Percentiles rank a stretch among this genome's conserved stretches.
These are phyloP conservation scores for Cyclaneusma minus DNA, from an alignment of 2,329 filamentous ascomycete genomes.

Conservation along the genomic window DNA sequence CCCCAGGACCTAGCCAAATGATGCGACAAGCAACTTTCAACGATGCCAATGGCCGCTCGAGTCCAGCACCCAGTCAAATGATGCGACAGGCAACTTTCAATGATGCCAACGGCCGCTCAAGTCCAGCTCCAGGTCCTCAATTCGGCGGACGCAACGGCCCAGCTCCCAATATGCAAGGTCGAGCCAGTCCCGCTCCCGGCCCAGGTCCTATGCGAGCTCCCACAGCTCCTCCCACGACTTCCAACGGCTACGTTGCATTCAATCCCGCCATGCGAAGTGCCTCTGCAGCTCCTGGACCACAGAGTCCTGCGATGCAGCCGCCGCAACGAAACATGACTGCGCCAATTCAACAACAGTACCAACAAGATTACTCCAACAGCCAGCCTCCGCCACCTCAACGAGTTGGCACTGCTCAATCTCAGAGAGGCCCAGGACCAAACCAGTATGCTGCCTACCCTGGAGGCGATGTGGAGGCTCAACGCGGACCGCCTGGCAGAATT, in stretches of 20 bases:
- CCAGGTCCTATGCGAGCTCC: neutral
- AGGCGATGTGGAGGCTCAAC: slow-evolving; percentile 1
- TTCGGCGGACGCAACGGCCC: neutral
- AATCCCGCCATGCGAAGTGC: slow-evolving; percentile 2
- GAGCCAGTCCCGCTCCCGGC: neutral
- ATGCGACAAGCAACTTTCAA: neutral
- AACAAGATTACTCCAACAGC: no score
- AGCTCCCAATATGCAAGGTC: neutral
- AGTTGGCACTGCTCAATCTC: neutral
- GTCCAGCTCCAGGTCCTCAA: slow-evolving; percentile 1
- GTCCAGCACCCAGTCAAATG: slow-evolving; percentile 1
- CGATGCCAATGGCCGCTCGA: slow-evolving; percentile 1
- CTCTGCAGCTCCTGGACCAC: neutral
- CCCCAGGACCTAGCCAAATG: neutral
- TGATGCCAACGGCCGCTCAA: neutral
- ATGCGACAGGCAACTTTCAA: neutral
- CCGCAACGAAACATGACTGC: no score
- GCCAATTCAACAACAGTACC: no score
- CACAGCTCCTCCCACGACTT: neutral
- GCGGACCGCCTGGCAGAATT: no score
- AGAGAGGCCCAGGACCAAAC: neutral
- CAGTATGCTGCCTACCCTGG: neutral
- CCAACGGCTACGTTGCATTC: slow-evolving; percentile 1
- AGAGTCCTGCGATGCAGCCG: no score
- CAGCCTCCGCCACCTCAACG: neutral